Evolutionary conservation across 441 rosid genomes (phyloP).

Genomic region (Populus tomentosa): DNA sequence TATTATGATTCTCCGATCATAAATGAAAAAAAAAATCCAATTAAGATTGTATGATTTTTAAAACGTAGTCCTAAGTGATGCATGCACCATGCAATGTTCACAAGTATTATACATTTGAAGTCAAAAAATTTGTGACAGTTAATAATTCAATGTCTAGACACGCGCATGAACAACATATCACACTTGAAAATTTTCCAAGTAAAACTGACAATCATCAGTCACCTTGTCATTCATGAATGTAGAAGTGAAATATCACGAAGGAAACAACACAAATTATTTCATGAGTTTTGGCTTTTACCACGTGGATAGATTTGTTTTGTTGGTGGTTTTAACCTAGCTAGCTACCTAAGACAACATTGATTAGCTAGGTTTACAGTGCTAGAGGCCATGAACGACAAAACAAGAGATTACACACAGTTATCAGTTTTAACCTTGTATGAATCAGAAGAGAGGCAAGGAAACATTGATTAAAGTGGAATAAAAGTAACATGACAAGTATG

Average conservation of each 20-base stretch:
- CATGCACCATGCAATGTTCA: neutral
- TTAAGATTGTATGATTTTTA: neutral
- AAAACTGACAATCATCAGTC: no score
- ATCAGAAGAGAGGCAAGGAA: constrained; percentile 27
- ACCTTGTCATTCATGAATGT: no score
- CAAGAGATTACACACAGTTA: neutral
- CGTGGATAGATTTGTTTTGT: neutral
- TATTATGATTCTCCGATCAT: neutral
- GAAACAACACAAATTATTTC: neutral
- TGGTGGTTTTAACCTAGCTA: neutral
- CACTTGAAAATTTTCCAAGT: no score
- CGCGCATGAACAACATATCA: neutral
- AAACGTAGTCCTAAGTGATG: neutral
- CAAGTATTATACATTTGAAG: neutral
- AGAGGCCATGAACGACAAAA: constrained; percentile 6
- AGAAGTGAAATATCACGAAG: no score
- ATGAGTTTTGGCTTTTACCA: neutral
- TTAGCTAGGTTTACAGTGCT: neutral
- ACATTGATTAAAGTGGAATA: constrained; percentile 40
- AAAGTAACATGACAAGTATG: constrained; percentile 40
- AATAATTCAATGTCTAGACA: neutral
- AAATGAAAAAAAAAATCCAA: no score
- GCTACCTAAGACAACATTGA: neutral
- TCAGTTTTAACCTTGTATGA: neutral
- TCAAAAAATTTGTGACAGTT: neutral